A percentile compares a stretch with the other conserved stretches of the same genome.
These are phyloP conservation scores for Liriodendron chinense DNA, from an alignment of 164 flowering plant species.

Conservation along the genomic window DNA sequence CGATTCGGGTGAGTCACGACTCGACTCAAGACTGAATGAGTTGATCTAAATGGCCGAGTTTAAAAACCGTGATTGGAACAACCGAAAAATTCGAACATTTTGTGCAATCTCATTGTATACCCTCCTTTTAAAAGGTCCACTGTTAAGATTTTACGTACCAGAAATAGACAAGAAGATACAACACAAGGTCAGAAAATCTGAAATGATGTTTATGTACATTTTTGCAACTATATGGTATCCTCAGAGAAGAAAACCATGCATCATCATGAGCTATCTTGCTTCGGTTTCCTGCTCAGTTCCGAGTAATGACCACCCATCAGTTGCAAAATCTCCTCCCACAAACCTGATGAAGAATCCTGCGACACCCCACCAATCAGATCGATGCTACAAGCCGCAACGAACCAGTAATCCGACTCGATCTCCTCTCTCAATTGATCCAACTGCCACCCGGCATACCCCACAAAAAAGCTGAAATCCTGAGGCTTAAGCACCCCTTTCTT, in stretches of 20 bases:
- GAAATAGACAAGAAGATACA: neutral
- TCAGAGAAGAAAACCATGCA: neutral
- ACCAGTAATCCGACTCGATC: constrained; percentile 80
- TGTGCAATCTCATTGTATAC: too few relatives aligned
- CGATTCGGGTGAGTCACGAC: too few relatives aligned
- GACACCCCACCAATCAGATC: constrained; percentile 47
- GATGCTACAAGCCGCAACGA: constrained; percentile 84
- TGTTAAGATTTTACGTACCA: too few relatives aligned
- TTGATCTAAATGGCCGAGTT: too few relatives aligned
- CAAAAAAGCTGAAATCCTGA: constrained; percentile 82
- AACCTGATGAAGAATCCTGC: constrained; percentile 42
- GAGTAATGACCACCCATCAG: constrained; percentile 95
- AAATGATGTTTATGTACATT: neutral
- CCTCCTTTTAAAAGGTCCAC: too few relatives aligned
- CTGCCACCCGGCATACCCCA: constrained; percentile 96
- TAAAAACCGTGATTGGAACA: too few relatives aligned
- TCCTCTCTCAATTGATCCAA: constrained; percentile 82
- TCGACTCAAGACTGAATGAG: too few relatives aligned
- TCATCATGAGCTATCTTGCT: constrained; percentile 45
- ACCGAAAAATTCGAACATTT: too few relatives aligned
- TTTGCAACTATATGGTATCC: neutral
- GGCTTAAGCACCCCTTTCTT: constrained; percentile 68
- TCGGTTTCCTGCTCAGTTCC: constrained; percentile 89
- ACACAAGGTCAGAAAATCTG: neutral
- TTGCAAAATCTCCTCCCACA: constrained; percentile 93